phyloP scores from a whole-genome alignment of 768 basidiomycete genomes.

The Agaricus subrufescens region DNA sequence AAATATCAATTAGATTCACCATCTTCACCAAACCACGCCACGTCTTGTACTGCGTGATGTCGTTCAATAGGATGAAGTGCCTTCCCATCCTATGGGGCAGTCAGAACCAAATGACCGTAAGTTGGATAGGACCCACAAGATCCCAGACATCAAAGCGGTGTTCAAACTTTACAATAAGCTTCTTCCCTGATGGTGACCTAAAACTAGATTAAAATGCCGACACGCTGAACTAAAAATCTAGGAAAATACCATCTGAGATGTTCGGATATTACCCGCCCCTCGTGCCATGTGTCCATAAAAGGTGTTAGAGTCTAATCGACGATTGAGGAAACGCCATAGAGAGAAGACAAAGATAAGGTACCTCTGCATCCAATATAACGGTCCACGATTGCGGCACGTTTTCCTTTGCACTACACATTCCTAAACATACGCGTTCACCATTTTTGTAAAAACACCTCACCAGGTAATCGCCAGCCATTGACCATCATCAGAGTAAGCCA shows the following conservation, averaged over 20 bases:
- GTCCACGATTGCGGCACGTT: not conserved
- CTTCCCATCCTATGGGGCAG: not conserved
- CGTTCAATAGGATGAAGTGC: not conserved
- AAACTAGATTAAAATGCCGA: not conserved
- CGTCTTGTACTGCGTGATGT: not conserved
- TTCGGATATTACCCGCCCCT: not conserved
- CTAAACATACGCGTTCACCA: not conserved
- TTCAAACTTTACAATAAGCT: constrained; percentile 6
- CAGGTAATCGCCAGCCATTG: constrained; percentile 6
- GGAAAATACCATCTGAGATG: not conserved
- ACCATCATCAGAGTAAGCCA: constrained; percentile 4
- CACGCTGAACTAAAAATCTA: not conserved
- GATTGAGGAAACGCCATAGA: not conserved
- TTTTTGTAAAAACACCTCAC: not conserved
- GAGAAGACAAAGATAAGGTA: not conserved
- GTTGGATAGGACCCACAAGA: not conserved
- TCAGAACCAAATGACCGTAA: not conserved
- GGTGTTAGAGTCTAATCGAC: not conserved
- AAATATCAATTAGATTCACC: not conserved
- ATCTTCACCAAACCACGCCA: constrained; percentile 3
- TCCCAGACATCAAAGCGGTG: constrained; percentile 9
- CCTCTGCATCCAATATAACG: not conserved
- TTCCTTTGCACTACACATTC: not conserved
- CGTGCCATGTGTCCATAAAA: not conserved
- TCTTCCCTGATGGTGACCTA: constrained; percentile 7